These are phyloP conservation scores for Phytophthora lateralis DNA, from an alignment of 352 stramenopile genomes.

Conservation along the genomic window DNA sequence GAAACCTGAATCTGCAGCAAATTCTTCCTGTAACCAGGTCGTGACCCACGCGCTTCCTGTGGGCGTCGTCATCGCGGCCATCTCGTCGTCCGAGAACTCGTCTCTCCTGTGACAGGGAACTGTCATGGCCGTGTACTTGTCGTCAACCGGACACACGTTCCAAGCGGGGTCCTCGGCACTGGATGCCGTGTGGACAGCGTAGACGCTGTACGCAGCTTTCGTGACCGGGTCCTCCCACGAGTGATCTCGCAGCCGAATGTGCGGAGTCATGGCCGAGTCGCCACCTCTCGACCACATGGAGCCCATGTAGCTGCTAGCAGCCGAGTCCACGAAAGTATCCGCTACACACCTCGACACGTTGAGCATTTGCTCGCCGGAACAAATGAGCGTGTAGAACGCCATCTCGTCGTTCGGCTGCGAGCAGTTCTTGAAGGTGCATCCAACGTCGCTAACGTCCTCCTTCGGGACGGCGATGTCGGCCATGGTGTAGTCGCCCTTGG, in stretches of 20 bases:
- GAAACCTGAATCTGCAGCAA: constrained; percentile 13
- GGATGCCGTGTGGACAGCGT: constrained; percentile 26
- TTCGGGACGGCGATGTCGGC: constrained; percentile 28
- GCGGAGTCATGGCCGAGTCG: constrained; percentile 17
- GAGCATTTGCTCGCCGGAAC: constrained; percentile 45
- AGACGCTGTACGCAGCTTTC: constrained; percentile 25
- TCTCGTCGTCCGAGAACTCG: constrained; percentile 19
- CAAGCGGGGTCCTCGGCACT: constrained; percentile 23
- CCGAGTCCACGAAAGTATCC: constrained; percentile 27
- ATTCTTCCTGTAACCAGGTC: constrained; percentile 25
- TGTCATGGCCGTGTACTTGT: constrained; percentile 19
- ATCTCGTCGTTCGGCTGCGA: constrained; percentile 22
- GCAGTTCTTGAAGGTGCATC: constrained; percentile 33
- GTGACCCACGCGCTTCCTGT: constrained; percentile 27
- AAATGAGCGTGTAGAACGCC: constrained; percentile 33
- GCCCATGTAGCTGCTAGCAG: constrained; percentile 16
- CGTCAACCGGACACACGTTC: constrained; percentile 19
- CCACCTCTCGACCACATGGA: constrained; percentile 38
- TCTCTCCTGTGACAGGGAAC: constrained; percentile 29
- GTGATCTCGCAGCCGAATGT: constrained; percentile 30
- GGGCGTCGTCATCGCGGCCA: constrained; percentile 23
- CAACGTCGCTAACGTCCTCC: constrained; percentile 12
- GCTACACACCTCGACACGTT: constrained; percentile 37
- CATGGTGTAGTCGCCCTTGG: constrained; percentile 26
- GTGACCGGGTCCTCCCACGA: constrained; percentile 26